A percentile compares a stretch with the other conserved stretches of the same genome.
phyloP scores from a whole-genome alignment of 768 basidiomycete genomes.

The Candolleomyces eurysporus region DNA sequence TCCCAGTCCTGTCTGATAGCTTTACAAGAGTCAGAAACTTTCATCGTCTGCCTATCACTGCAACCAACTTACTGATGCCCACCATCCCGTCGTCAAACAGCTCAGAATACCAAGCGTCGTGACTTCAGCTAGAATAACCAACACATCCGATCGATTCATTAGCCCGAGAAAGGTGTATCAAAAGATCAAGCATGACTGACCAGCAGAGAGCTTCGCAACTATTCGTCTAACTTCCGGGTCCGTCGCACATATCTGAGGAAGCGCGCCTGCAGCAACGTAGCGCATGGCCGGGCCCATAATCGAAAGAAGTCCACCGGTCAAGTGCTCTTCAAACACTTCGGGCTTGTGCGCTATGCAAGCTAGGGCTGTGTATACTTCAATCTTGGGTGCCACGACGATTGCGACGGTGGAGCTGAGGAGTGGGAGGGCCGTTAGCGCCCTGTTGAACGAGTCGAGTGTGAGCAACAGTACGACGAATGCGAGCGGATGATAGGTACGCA shows the following conservation, averaged over 20 bases:
- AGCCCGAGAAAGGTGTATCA: too few species aligned
- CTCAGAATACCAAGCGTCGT: slow-evolving; percentile 54
- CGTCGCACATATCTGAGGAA: slow-evolving; percentile 42
- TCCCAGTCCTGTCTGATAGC: slow-evolving; percentile 58
- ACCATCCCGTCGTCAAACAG: slow-evolving; percentile 80
- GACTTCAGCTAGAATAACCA: not conserved
- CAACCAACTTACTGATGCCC: slow-evolving; percentile 66
- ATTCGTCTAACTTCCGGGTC: slow-evolving; percentile 73
- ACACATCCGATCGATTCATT: too few species aligned
- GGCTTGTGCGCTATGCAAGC: slow-evolving; percentile 68
- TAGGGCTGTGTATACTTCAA: slow-evolving; percentile 71
- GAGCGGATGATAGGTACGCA: slow-evolving; percentile 28
- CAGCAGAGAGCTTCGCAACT: slow-evolving; percentile 61
- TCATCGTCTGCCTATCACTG: not conserved
- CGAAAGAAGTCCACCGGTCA: not conserved
- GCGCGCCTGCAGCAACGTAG: not conserved
- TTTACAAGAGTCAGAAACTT: slow-evolving; percentile 11
- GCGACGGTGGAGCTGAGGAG: slow-evolving; percentile 53
- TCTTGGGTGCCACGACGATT: slow-evolving; percentile 62
- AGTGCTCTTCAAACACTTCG: slow-evolving; percentile 34
- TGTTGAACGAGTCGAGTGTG: slow-evolving; percentile 23
- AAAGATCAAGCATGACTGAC: slow-evolving; percentile 32
- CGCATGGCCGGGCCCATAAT: not conserved
- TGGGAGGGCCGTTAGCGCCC: slow-evolving; percentile 56
- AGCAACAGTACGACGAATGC: not conserved